Evolutionary conservation across 129 eudicot species (phyloP).

Genomic region (carrot (Daucus carota)): DH1_v3.0 NC_030388.2:23942501-23943000

Average conservation of each 20-base stretch:
- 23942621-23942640: constrained; percentile 7
- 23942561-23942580: constrained; percentile 54
- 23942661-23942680: too few species aligned
- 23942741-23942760: too few species aligned
- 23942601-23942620: constrained; percentile 98
- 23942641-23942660: background rate
- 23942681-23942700: background rate
- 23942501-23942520: constrained; percentile 1
- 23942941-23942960: background rate
- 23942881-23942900: background rate
- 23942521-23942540: constrained; percentile 23
- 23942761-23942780: too few species aligned
- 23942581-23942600: constrained; percentile 85
- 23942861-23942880: background rate
- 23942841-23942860: background rate
- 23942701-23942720: background rate
- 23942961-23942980: background rate
- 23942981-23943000: background rate
- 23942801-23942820: background rate
- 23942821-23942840: background rate
- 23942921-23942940: background rate
- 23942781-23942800: background rate
- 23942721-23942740: too few species aligned
- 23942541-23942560: constrained; percentile 17
- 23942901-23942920: background rate